Conservation (phyloP, 1,284 basidiomycete species). For the Cryptococcus sp. region DNA sequence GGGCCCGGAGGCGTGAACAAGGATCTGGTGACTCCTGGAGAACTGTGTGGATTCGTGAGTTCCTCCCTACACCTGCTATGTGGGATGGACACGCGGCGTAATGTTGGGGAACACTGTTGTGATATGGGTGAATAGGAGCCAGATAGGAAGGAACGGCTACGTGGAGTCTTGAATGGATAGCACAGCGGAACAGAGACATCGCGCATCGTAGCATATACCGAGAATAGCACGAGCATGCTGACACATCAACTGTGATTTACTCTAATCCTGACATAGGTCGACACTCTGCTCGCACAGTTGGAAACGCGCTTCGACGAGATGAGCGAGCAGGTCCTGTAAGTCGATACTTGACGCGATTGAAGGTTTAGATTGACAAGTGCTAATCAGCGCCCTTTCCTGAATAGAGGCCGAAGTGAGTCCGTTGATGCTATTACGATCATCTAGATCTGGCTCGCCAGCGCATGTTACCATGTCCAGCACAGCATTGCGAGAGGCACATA, state of each 20-base stretch:
- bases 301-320: slow-evolving; percentile 51
- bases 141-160: too few species aligned
- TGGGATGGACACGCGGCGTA: not conserved
- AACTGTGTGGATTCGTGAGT: slow-evolving; percentile 50
- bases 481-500: not conserved
- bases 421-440: not conserved
- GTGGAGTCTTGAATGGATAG: too few species aligned
- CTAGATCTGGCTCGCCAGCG: too few species aligned
- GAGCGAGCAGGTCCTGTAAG: slow-evolving; percentile 52
- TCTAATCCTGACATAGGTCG: slow-evolving; percentile 34
- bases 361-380: not conserved
- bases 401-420: slow-evolving; percentile 37
- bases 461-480: not conserved
- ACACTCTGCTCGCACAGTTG: slow-evolving; percentile 46
- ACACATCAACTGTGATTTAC: too few species aligned
- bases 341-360: slow-evolving; percentile 1
- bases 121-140: too few species aligned
- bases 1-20: slow-evolving; percentile 18
- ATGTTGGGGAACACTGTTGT: not conserved
- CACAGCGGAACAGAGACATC: too few species aligned
- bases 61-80: not conserved
- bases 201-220: too few species aligned
- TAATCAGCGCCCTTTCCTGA: not conserved
- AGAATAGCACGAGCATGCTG: too few species aligned
- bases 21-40: slow-evolving; percentile 46